Evolutionary conservation across 2,329 filamentous ascomycete genomes (phyloP).

Genomic region (Venturia pyrina): DNA sequence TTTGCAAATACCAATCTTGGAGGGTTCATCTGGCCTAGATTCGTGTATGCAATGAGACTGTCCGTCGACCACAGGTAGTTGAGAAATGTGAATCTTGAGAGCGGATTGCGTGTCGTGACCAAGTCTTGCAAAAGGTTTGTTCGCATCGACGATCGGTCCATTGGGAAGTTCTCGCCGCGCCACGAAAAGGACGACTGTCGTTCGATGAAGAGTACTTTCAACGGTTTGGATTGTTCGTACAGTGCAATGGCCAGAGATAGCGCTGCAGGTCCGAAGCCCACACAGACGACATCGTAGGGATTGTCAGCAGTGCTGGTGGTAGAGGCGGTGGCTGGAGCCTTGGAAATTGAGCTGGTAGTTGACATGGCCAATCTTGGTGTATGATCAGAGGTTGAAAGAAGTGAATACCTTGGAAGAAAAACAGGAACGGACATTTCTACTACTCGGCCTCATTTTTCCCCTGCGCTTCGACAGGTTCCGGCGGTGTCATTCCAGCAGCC

Average conservation of each 20-base stretch:
- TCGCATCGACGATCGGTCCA: conserved; percentile 6
- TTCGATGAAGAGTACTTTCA: conserved; percentile 9
- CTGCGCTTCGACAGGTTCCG: neutral
- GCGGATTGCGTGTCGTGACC: conserved; percentile 20
- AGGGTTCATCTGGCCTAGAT: conserved; percentile 19
- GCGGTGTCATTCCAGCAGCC: neutral
- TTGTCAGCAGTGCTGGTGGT: neutral
- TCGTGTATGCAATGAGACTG: conserved; percentile 20
- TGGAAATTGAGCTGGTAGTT: neutral
- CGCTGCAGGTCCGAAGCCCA: conserved; percentile 11
- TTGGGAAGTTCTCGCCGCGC: conserved; percentile 7
- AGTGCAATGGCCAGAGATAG: conserved; percentile 12
- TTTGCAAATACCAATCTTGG: conserved; percentile 17
- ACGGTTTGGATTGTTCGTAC: conserved; percentile 8
- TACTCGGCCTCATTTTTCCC: neutral
- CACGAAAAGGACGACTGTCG: conserved; percentile 3
- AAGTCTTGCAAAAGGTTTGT: conserved; percentile 19
- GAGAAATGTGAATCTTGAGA: conserved; percentile 21
- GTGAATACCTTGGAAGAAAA: neutral
- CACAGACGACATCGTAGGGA: conserved; percentile 11
- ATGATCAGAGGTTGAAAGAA: neutral
- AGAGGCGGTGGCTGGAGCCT: neutral
- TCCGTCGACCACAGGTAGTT: conserved; percentile 21
- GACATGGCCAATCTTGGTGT: neutral
- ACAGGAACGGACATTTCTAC: too few species aligned